Conservation (phyloP, 2,329 filamentous ascomycete species). For the Microdochium bolleyi region DNA sequence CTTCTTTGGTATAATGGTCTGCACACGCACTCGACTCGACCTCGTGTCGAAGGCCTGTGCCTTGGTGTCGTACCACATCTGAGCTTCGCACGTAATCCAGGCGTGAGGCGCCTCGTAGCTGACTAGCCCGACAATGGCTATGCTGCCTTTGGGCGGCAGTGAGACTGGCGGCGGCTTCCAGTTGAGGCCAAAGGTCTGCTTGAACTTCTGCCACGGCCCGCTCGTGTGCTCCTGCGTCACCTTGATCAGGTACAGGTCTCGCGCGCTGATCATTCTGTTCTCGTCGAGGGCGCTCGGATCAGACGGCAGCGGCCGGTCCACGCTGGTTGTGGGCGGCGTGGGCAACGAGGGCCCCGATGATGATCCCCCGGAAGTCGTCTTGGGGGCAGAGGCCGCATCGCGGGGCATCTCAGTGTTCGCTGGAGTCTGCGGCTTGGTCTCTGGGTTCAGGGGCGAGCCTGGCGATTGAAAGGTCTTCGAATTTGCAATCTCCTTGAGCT, state of each 20-base stretch:
- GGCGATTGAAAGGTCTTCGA: neutral
- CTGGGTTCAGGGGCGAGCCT: neutral
- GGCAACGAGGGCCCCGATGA: neutral
- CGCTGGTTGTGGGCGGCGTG: neutral
- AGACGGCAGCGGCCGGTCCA: neutral
- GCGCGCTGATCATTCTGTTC: slow-evolving; percentile 9
- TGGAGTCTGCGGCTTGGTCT: neutral
- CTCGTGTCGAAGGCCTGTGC: slow-evolving; percentile 1
- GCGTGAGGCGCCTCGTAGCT: neutral
- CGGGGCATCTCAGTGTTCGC: neutral
- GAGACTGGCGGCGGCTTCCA: neutral
- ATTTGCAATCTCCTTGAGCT: slow-evolving; percentile 10
- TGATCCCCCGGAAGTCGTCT: neutral
- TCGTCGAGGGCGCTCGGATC: neutral
- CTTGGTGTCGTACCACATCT: slow-evolving; percentile 1
- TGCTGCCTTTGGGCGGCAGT: neutral
- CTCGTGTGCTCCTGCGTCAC: slow-evolving; percentile 14
- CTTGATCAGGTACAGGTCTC: slow-evolving; percentile 21
- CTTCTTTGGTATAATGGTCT: slow-evolving; percentile 13
- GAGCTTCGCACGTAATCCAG: neutral
- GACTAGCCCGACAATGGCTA: neutral
- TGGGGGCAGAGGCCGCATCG: neutral
- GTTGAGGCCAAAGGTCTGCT: slow-evolving; percentile 20
- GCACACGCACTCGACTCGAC: slow-evolving; percentile 6
- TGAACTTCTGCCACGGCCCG: slow-evolving; percentile 23